These are phyloP conservation scores for Citeromyces nyonsensis DNA, from an alignment of 805 yeast genomes.

Conservation along the genomic window DNA sequence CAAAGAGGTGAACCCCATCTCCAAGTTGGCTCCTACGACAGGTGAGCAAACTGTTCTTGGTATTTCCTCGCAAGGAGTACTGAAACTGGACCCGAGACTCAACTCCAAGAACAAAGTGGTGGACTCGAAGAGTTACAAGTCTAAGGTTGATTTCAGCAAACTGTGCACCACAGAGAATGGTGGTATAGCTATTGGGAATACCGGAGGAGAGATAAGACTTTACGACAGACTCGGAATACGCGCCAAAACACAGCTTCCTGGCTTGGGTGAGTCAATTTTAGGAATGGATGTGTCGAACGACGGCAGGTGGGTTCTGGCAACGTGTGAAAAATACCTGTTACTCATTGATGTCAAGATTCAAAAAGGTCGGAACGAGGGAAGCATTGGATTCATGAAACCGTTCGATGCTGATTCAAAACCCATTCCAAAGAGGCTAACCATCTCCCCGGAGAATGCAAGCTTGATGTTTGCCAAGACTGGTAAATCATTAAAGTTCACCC, in stretches of 20 bases:
- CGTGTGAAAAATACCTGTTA: slow-evolving; percentile 58
- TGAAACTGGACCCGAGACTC: slow-evolving; percentile 71
- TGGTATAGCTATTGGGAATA: slow-evolving; percentile 60
- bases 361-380: slow-evolving; percentile 43
- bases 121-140: slow-evolving; percentile 34
- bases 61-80: slow-evolving; percentile 45
- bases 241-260: slow-evolving; percentile 72
- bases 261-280: slow-evolving; percentile 60
- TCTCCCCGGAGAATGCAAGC: slow-evolving; percentile 61
- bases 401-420: slow-evolving; percentile 57
- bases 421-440: slow-evolving; percentile 46
- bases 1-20: slow-evolving; percentile 50
- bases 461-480: slow-evolving; percentile 37
- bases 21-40: slow-evolving; percentile 60
- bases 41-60: slow-evolving; percentile 66
- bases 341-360: slow-evolving; percentile 53
- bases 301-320: slow-evolving; percentile 72
- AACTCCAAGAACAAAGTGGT: slow-evolving; percentile 37
- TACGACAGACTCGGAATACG: slow-evolving; percentile 58
- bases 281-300: slow-evolving; percentile 63
- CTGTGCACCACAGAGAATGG: slow-evolving; percentile 65
- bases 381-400: slow-evolving; percentile 45
- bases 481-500: slow-evolving; percentile 40
- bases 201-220: slow-evolving; percentile 61
- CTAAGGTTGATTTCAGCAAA: slow-evolving; percentile 39